phyloP scores from a whole-genome alignment of 441 rosid species.

The Croton setiger region DNA sequence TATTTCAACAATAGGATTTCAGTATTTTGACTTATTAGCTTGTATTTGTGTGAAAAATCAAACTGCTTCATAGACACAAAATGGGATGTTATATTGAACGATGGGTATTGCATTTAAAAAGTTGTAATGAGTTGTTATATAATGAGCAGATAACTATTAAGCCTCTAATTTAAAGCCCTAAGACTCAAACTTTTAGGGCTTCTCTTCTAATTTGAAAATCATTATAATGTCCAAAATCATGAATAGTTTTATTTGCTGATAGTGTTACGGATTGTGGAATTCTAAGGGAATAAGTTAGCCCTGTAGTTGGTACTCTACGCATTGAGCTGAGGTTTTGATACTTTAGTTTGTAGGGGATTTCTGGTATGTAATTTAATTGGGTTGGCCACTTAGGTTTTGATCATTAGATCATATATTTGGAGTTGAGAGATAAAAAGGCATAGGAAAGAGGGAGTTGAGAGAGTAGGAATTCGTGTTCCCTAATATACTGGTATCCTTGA shows the following conservation, averaged over 20 bases:
- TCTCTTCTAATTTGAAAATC: no score
- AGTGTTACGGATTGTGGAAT: background rate
- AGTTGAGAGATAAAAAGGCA: background rate
- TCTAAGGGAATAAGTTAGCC: background rate
- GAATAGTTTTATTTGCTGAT: no score
- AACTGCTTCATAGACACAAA: background rate
- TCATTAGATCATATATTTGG: no score
- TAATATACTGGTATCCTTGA: background rate
- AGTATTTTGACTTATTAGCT: background rate
- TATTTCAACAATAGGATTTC: background rate
- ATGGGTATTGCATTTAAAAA: background rate
- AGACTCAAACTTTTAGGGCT: no score
- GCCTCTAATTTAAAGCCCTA: no score
- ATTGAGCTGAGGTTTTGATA: background rate
- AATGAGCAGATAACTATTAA: background rate
- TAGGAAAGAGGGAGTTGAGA: background rate
- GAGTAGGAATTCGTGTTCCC: background rate
- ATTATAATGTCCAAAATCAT: no score
- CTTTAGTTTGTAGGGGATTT: background rate
- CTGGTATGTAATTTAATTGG: background rate
- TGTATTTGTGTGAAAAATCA: background rate
- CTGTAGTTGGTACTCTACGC: background rate
- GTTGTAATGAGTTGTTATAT: background rate
- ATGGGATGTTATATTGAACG: background rate
- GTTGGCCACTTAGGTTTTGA: background rate